phyloP scores from a whole-genome alignment of 129 eudicot genomes.

The carrot (Daucus carota) region DH1_v3.0 NC_030382.2:51578001-51578500 shows the following conservation, averaged over 20 bases:
- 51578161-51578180: slow-evolving; percentile 18
- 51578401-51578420: background rate
- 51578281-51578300: slow-evolving; percentile 79
- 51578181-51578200: slow-evolving; percentile 63
- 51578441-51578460: background rate
- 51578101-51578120: background rate
- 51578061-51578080: background rate
- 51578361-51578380: background rate
- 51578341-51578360: slow-evolving; percentile 5
- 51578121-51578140: background rate
- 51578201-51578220: slow-evolving; percentile 76
- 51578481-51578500: background rate
- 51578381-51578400: background rate
- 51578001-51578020: background rate
- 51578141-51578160: background rate
- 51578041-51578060: background rate
- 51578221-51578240: slow-evolving; percentile 85
- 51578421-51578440: background rate
- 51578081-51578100: background rate
- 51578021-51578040: background rate
- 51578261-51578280: slow-evolving; percentile 45
- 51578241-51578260: slow-evolving; percentile 41
- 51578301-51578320: slow-evolving; percentile 93
- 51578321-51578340: slow-evolving; percentile 13
- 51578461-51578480: background rate